Conservation (phyloP, 495 filamentous ascomycete species). For the Penicillium dipodomyicola region DNA sequence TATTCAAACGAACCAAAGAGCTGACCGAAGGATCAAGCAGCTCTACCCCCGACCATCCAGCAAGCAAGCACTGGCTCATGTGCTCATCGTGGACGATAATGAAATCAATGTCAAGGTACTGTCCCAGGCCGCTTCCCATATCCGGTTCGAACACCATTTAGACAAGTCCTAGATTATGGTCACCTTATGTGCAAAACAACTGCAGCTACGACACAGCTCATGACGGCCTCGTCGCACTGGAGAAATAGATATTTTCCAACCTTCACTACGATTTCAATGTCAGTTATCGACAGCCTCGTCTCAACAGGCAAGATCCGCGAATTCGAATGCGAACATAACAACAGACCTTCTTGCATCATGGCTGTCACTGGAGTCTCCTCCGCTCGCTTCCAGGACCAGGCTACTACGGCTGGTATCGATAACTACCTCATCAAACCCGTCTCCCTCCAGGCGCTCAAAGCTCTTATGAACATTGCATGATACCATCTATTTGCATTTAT, state of each 20-base stretch:
- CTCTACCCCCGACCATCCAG: slow-evolving; percentile 2
- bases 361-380: slow-evolving; percentile 50
- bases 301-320: slow-evolving; percentile 55
- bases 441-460: slow-evolving; percentile 41
- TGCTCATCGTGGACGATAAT: slow-evolving; percentile 51
- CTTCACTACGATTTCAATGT: slow-evolving; percentile 59
- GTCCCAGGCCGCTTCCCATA: neutral
- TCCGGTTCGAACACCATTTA: neutral
- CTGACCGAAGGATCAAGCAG: neutral
- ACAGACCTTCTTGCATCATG: slow-evolving; percentile 39
- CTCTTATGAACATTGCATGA: slow-evolving; percentile 34
- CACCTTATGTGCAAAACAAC: slow-evolving; percentile 55
- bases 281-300: slow-evolving; percentile 61
- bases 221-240: slow-evolving; percentile 58
- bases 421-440: slow-evolving; percentile 52
- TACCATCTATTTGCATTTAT: slow-evolving; percentile 13
- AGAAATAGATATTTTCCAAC: slow-evolving; percentile 43
- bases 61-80: slow-evolving; percentile 19
- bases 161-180: slow-evolving; percentile 34
- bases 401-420: slow-evolving; percentile 44
- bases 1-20: neutral
- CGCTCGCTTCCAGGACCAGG: slow-evolving; percentile 40
- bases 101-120: slow-evolving; percentile 48
- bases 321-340: slow-evolving; percentile 39
- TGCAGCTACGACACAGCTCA: slow-evolving; percentile 51